Conservation (phyloP, 352 stramenopile species). For the Pythium inflatum region DNA sequence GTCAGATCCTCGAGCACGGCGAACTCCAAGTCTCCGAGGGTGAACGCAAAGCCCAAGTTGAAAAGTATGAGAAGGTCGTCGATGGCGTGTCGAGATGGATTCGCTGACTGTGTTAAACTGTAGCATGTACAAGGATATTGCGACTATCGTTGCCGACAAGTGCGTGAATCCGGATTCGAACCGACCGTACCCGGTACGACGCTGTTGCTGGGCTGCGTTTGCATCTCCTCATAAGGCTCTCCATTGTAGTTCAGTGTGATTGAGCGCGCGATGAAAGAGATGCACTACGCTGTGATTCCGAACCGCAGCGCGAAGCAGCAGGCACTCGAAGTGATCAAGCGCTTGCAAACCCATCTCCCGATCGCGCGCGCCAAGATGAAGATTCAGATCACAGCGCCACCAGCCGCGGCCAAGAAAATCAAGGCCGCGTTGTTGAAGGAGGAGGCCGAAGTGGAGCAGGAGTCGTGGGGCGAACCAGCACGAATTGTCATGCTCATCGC, state of each 20-base stretch:
- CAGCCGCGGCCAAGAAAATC: conserved; percentile 51
- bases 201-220: neutral
- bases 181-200: conserved; percentile 91
- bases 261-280: conserved; percentile 95
- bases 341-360: conserved; percentile 91
- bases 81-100: neutral
- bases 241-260: conserved; percentile 90
- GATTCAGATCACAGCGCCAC: conserved; percentile 79
- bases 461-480: conserved; percentile 57
- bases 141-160: conserved; percentile 97
- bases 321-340: conserved; percentile 96
- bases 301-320: conserved; percentile 96
- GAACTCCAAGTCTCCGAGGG: conserved; percentile 97
- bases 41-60: conserved; percentile 92
- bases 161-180: conserved; percentile 96
- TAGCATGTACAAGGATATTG: conserved; percentile 94
- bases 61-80: too few relatives aligned
- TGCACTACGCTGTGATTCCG: conserved; percentile 95
- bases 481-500: conserved; percentile 78
- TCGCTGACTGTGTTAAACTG: too few relatives aligned
- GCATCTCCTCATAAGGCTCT: neutral
- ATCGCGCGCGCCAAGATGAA: conserved; percentile 98
- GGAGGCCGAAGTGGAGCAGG: conserved; percentile 67
- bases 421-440: conserved; percentile 67
- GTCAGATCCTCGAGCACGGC: conserved; percentile 96